Evolutionary conservation across 257 asterid genomes (phyloP), one percentile per base, ranked within the genome.

Genomic region (Solanum rostratum): DNA sequence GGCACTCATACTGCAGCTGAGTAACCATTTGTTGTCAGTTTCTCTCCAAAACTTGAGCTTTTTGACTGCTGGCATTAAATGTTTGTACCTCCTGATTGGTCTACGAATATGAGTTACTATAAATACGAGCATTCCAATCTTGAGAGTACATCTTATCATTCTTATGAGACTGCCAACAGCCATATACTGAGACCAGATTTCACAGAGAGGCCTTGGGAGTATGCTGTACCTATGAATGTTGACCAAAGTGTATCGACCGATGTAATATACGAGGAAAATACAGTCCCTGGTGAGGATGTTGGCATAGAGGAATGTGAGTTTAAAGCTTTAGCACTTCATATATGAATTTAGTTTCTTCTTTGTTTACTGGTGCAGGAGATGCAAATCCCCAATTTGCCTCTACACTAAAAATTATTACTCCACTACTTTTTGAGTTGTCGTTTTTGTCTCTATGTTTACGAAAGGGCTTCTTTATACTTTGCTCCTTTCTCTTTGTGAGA

Each of bases 231-330:
- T 88, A 82, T 92, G 87, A 90, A 88, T 46, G 65, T 90, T 41
- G 92, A 89, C 86, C 93, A 90, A 82, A 86, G 92, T 60, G 20
- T 87, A 45, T 79, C 87, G 11, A 88, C 90, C 20, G 94, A 90
- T 82, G 66, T 87, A 80, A 90, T 93, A 19, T 84, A 92, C 1
- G 94, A 92, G 88, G 93, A 90, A 85, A 89, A 88, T 78, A 85
- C 87, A 16, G 88, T 82, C 82, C 74, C 92, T 14, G 63, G 45
- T 24, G 91, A 90, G 89, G 92, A 91, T 90, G 87, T 93, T 80
- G 89, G 86, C 85, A 92, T 92, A 2, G 97, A 95, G 89, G 98
- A 95, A 86, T 12, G 97, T 95, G 90, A 88, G 98, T 89, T 66
- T 46, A 53, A 68, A 50, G 27, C 18, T 68, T 22, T 65, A 19